Evolutionary conservation across 495 filamentous ascomycete species (phyloP).

Genomic region (Barbatosphaeria neglecta): DNA sequence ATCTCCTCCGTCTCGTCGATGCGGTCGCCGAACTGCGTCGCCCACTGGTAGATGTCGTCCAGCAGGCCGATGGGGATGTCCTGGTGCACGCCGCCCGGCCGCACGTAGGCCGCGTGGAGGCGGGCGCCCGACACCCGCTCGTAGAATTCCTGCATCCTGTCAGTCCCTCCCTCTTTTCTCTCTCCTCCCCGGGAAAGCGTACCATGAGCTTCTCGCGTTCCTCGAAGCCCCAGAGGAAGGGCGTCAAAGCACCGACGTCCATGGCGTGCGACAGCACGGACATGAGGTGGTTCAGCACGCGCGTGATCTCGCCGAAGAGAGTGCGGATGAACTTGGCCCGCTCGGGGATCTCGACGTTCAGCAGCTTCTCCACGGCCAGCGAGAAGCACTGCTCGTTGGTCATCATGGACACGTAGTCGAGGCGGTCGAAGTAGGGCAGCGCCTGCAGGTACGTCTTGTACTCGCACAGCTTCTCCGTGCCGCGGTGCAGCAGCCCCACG

Average conservation of each 20-base stretch:
- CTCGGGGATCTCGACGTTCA: conserved; percentile 94
- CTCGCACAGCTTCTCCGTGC: conserved; percentile 99
- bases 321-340: conserved; percentile 96
- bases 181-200: conserved; percentile 8
- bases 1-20: conserved; percentile 99
- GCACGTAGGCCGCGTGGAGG: conserved; percentile 95
- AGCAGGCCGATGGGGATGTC: conserved; percentile 90
- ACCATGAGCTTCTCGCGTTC: conserved; percentile 99
- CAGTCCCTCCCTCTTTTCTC: conserved; percentile 12
- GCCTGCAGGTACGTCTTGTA: conserved; percentile 99
- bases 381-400: conserved; percentile 98
- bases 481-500: conserved; percentile 90
- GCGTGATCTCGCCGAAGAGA: conserved; percentile 91
- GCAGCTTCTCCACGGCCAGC: conserved; percentile 90
- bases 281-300: conserved; percentile 96
- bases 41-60: conserved; percentile 99
- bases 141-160: conserved; percentile 77
- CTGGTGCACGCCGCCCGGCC: conserved; percentile 91
- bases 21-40: conserved; percentile 97
- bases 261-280: conserved; percentile 95
- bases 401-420: conserved; percentile 99
- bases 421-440: conserved; percentile 94
- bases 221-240: conserved; percentile 99
- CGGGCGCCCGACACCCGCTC: conserved; percentile 97
- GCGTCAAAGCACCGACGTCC: conserved; percentile 97